phyloP scores from a whole-genome alignment of 345 rosid genomes.

The Ceriops decandra region DNA sequence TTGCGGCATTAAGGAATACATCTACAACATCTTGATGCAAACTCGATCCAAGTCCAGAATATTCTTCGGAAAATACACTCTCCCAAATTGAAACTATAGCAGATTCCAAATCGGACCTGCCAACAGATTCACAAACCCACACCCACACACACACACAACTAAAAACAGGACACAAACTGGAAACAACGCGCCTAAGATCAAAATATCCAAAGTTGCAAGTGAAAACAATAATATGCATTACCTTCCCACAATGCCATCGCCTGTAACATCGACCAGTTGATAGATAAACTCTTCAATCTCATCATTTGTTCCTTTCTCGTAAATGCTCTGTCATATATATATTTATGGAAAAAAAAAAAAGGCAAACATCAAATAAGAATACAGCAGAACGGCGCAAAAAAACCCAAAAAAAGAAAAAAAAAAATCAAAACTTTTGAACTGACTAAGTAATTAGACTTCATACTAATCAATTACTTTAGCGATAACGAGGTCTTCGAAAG shows the following conservation, averaged over 20 bases:
- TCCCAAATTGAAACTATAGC: constrained; percentile 42
- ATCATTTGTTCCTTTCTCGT: constrained; percentile 76
- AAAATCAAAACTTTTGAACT: neutral
- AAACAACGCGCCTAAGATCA: neutral
- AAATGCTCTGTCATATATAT: constrained; percentile 46
- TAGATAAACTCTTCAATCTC: constrained; percentile 81
- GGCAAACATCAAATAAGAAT: neutral
- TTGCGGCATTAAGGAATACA: constrained; percentile 55
- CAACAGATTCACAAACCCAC: constrained; percentile 12
- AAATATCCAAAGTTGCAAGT: neutral
- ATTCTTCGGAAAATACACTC: constrained; percentile 38
- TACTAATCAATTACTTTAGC: constrained; percentile 49
- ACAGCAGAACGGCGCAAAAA: neutral
- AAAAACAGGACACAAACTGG: neutral
- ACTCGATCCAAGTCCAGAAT: constrained; percentile 36
- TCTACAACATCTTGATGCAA: constrained; percentile 37
- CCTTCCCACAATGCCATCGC: constrained; percentile 65
- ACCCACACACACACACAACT: constrained; percentile 8
- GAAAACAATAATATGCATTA: constrained; percentile 16
- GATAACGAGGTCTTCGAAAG: constrained; percentile 71
- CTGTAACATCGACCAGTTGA: constrained; percentile 60
- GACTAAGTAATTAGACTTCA: neutral
- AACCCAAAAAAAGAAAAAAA: no score
- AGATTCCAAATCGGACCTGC: constrained; percentile 75
- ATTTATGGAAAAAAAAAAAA: neutral